A percentile compares a stretch with the other conserved stretches of the same genome.
These are phyloP conservation scores for Fusarium xyrophilum DNA, from an alignment of 2,329 filamentous ascomycete genomes.

Conservation along the genomic window DNA sequence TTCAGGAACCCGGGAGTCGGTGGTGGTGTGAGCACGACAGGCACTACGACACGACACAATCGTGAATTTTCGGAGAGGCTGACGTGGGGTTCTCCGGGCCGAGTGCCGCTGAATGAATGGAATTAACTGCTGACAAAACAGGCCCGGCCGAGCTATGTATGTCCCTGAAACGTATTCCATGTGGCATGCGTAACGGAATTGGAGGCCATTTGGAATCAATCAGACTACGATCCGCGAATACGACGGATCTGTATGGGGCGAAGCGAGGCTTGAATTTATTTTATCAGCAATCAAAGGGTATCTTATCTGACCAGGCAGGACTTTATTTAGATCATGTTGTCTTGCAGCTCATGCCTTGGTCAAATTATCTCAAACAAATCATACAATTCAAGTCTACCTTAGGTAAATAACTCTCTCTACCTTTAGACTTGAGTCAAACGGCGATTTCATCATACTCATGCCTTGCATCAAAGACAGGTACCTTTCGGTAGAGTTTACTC, in stretches of 20 bases:
- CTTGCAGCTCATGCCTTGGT: neutral
- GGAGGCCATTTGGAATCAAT: conserved; percentile 28
- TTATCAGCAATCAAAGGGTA: conserved; percentile 24
- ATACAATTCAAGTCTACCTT: too few species aligned
- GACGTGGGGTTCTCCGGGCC: conserved; percentile 19
- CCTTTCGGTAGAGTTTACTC: accelerated
- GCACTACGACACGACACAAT: conserved; percentile 41
- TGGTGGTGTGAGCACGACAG: conserved; percentile 35
- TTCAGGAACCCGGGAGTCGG: conserved; percentile 16
- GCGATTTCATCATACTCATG: neutral
- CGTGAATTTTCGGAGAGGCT: conserved; percentile 14
- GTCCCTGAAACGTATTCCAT: neutral
- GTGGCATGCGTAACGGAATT: neutral
- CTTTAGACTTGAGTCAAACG: neutral
- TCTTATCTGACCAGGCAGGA: neutral
- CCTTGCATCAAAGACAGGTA: neutral
- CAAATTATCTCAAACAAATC: neutral
- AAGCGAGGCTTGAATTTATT: conserved; percentile 18
- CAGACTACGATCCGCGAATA: conserved; percentile 22
- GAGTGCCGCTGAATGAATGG: conserved; percentile 19
- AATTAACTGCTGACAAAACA: conserved; percentile 33
- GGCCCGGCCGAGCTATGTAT: neutral
- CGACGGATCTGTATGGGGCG: conserved; percentile 20
- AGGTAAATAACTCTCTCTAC: too few species aligned
- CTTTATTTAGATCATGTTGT: neutral